Evolutionary conservation across 495 filamentous ascomycete species (phyloP).

Genomic region (Hypoxylon lienhwacheense): DNA sequence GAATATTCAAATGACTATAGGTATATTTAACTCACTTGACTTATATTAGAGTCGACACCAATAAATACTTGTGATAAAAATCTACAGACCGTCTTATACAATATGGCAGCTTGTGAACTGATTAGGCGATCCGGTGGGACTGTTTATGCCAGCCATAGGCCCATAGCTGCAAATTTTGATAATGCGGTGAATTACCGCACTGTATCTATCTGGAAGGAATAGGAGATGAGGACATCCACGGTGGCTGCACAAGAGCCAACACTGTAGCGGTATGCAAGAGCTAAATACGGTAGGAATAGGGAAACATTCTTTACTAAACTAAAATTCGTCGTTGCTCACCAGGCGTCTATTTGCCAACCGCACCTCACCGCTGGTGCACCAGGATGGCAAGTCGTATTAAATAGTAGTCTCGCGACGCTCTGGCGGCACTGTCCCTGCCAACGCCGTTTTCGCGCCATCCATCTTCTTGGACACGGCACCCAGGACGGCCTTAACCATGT

Average conservation of each 20-base stretch:
- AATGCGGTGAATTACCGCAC: no score
- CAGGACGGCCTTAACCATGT: conserved; percentile 30
- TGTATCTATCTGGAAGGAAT: no score
- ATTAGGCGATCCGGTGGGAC: not conserved
- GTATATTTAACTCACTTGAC: no score
- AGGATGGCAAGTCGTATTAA: not conserved
- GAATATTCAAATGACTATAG: no score
- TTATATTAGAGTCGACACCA: no score
- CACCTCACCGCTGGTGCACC: not conserved
- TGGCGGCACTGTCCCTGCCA: conserved; percentile 18
- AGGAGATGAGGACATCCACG: no score
- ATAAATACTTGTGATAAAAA: no score
- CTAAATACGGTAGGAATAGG: no score
- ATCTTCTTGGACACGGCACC: conserved; percentile 33
- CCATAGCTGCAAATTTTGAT: no score
- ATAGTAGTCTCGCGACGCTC: conserved; percentile 24
- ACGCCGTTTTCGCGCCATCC: conserved; percentile 26
- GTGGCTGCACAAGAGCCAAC: no score
- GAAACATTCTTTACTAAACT: not conserved
- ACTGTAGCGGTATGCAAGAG: no score
- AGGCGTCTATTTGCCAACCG: not conserved
- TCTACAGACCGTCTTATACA: not conserved
- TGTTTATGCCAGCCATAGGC: no score
- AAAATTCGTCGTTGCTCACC: not conserved
- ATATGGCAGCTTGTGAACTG: not conserved